Evolutionary conservation across 176 grass and related monocot species (phyloP).

Genomic region (Paspalum vaginatum): DNA sequence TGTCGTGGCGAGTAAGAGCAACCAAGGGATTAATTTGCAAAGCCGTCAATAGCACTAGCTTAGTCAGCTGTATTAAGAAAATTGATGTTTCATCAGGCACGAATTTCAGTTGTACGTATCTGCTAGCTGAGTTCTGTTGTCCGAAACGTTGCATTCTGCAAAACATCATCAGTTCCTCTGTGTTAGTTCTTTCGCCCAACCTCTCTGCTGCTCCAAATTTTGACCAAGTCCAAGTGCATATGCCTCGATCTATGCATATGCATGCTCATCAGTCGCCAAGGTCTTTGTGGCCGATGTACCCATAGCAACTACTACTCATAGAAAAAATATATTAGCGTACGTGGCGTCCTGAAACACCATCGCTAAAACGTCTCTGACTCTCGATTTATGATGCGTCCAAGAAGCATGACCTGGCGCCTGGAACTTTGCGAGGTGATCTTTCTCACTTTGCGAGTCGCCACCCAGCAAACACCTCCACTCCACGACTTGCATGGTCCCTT

Average conservation of each 20-base stretch:
- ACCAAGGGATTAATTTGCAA: background rate
- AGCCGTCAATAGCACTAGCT: background rate
- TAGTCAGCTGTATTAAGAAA: background rate
- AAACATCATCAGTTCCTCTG: background rate
- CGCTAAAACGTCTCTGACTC: background rate
- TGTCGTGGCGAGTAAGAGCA: background rate
- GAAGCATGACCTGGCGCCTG: constrained; percentile 1
- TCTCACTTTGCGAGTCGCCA: too few relatives aligned
- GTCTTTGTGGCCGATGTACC: background rate
- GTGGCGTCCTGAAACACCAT: constrained; percentile 22
- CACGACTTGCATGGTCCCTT: background rate
- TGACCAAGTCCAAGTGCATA: background rate
- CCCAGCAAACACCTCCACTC: background rate
- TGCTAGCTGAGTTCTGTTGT: too few relatives aligned
- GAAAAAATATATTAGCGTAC: background rate
- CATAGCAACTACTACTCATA: background rate
- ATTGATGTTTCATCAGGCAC: too few relatives aligned
- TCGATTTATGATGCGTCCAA: background rate
- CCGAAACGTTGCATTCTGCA: too few relatives aligned
- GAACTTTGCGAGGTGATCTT: constrained; percentile 6
- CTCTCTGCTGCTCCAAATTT: background rate
- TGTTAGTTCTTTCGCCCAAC: background rate
- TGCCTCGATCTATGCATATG: too few relatives aligned
- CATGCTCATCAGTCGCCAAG: background rate
- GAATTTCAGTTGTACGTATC: too few relatives aligned